Evolutionary conservation across 495 filamentous ascomycete genomes (phyloP).

Genomic region (Penicillium riverlandense): DNA sequence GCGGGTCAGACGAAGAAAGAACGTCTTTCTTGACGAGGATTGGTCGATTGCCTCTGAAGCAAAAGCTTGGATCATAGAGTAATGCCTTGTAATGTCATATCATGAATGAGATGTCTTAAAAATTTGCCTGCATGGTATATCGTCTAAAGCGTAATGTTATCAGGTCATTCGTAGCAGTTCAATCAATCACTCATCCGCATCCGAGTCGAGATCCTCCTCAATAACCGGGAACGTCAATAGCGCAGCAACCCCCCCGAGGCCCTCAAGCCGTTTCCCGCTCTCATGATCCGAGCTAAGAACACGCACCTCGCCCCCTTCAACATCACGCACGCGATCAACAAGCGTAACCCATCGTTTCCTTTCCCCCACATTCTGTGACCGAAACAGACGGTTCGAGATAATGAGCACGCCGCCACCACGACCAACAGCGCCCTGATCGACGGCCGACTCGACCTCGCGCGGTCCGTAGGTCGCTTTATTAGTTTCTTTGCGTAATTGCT

Average conservation of each 20-base stretch:
- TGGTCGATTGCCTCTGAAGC: no score
- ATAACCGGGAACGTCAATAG: conserved; percentile 84
- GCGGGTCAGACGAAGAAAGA: no score
- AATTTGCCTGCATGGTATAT: no score
- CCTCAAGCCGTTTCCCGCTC: conserved; percentile 81
- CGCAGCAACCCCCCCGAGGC: conserved; percentile 79
- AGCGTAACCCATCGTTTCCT: conserved; percentile 76
- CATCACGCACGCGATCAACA: conserved; percentile 83
- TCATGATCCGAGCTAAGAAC: conserved; percentile 90
- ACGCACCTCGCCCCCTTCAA: conserved; percentile 77
- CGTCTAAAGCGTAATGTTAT: background rate
- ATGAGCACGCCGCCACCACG: conserved; percentile 76
- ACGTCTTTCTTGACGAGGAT: no score
- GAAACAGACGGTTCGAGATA: conserved; percentile 78
- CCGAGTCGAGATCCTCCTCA: conserved; percentile 45
- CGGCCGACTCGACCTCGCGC: conserved; percentile 75
- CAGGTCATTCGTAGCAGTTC: background rate
- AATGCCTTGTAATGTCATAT: no score
- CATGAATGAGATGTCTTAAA: no score
- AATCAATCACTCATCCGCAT: conserved; percentile 9
- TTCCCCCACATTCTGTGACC: conserved; percentile 72
- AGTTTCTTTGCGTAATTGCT: conserved; percentile 75
- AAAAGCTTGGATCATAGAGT: no score
- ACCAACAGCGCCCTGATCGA: conserved; percentile 83
- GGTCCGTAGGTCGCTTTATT: conserved; percentile 89